phyloP scores from a whole-genome alignment of 2,329 filamentous ascomycete species.

The Sphaerulina vaccinii region DNA sequence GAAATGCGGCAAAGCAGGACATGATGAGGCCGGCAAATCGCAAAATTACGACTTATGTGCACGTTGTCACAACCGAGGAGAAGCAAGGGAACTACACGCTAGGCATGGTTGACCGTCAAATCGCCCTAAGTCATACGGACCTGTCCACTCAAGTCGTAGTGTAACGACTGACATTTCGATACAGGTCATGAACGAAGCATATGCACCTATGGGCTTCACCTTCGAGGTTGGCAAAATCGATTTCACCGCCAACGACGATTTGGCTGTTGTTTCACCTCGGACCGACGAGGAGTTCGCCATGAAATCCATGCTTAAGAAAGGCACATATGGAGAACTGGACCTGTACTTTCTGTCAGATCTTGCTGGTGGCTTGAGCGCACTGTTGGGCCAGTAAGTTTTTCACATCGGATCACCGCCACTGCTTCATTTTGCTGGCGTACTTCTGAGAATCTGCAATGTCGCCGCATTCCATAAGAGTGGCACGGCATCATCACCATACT shows the following conservation, averaged over 20 bases:
- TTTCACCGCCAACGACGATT: conserved; percentile 51
- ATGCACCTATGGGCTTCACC: conserved; percentile 42
- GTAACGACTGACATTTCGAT: not conserved
- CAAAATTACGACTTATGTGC: conserved; percentile 36
- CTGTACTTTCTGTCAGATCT: conserved; percentile 58
- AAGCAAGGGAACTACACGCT: conserved; percentile 21
- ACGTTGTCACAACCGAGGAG: conserved; percentile 39
- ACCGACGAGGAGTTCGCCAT: conserved; percentile 43
- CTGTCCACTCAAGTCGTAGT: not conserved
- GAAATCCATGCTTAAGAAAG: conserved; percentile 53
- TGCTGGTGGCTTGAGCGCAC: no score
- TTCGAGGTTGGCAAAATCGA: conserved; percentile 48
- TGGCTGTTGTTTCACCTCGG: conserved; percentile 48
- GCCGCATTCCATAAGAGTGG: no score
- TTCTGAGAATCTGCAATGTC: no score
- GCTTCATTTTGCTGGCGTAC: no score
- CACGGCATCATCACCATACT: no score
- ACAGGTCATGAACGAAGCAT: conserved; percentile 27
- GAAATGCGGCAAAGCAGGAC: not conserved
- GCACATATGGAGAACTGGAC: conserved; percentile 53
- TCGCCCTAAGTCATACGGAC: not conserved
- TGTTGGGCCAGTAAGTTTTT: no score
- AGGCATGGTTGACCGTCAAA: conserved; percentile 15
- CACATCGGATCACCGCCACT: no score
- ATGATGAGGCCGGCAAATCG: conserved; percentile 1